Evolutionary conservation across 2,329 filamentous ascomycete genomes (phyloP).

Genomic region (Colletotrichum nymphaeae): DNA sequence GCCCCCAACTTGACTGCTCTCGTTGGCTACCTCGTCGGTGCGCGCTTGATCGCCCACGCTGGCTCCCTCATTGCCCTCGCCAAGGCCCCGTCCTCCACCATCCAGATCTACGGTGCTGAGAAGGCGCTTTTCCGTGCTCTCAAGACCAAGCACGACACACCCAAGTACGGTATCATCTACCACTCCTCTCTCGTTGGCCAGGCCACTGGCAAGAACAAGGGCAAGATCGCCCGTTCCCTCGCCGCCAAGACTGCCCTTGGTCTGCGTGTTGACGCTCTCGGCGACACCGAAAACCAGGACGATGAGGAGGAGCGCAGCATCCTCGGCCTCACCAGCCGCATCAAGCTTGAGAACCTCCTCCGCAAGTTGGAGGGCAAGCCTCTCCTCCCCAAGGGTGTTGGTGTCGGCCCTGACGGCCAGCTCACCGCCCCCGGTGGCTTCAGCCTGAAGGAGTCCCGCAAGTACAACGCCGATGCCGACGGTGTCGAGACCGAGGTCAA

Average conservation of each 20-base stretch:
- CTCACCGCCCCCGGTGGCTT: slow-evolving; percentile 77
- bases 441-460: slow-evolving; percentile 90
- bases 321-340: slow-evolving; percentile 78
- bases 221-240: slow-evolving; percentile 97
- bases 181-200: slow-evolving; percentile 95
- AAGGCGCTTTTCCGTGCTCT: slow-evolving; percentile 98
- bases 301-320: slow-evolving; percentile 91
- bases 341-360: slow-evolving; percentile 81
- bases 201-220: slow-evolving; percentile 98
- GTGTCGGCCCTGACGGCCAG: slow-evolving; percentile 80
- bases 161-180: slow-evolving; percentile 97
- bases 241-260: slow-evolving; percentile 93
- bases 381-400: slow-evolving; percentile 78
- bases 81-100: slow-evolving; percentile 93
- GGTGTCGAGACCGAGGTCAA: slow-evolving; percentile 72
- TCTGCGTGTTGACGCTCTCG: slow-evolving; percentile 87
- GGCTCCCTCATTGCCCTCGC: slow-evolving; percentile 95
- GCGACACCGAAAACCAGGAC: slow-evolving; percentile 71
- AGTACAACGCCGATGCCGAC: slow-evolving; percentile 96
- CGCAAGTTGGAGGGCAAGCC: slow-evolving; percentile 91
- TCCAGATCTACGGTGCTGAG: slow-evolving; percentile 98
- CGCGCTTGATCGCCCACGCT: slow-evolving; percentile 92
- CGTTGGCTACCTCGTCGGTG: slow-evolving; percentile 92
- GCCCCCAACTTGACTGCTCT: slow-evolving; percentile 95
- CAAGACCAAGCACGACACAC: slow-evolving; percentile 99